Percentiles rank a stretch among this genome's conserved stretches.
These are phyloP conservation scores for Macrolepiota fuliginosa DNA, from an alignment of 768 basidiomycete species.

Conservation along the genomic window DNA sequence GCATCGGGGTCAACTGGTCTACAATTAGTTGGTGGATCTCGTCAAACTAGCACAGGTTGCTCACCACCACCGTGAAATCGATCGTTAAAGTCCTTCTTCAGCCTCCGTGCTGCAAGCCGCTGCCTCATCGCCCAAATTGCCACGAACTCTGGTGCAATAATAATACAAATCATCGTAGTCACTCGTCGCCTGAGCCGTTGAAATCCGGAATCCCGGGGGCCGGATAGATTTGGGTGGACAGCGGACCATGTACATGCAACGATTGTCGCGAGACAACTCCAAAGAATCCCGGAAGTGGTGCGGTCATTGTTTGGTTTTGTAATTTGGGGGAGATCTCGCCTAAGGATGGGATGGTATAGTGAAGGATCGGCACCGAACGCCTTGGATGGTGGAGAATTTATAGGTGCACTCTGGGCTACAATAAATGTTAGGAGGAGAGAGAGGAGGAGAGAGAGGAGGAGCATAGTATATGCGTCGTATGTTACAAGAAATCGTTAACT, in stretches of 20 bases:
- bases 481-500: too few species aligned
- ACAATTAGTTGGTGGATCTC: not conserved
- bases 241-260: constrained; percentile 11
- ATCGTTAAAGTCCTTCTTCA: constrained; percentile 1
- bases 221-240: constrained; percentile 6
- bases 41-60: not conserved
- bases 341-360: not conserved
- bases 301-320: not conserved
- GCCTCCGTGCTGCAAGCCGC: not conserved
- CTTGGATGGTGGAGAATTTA: not conserved
- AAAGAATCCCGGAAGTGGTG: not conserved
- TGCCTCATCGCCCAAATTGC: constrained; percentile 6
- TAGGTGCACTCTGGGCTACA: not conserved
- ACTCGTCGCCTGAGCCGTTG: not conserved
- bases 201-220: constrained; percentile 12
- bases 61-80: not conserved
- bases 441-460: not conserved
- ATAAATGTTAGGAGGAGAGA: not conserved
- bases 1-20: not conserved
- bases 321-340: not conserved
- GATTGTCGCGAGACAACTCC: constrained; percentile 6
- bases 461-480: not conserved
- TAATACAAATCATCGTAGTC: not conserved
- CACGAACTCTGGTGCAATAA: constrained; percentile 8
- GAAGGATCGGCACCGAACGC: not conserved